phyloP scores from a whole-genome alignment of 2,329 filamentous ascomycete genomes.

The Fusarium sarcochroum region DNA sequence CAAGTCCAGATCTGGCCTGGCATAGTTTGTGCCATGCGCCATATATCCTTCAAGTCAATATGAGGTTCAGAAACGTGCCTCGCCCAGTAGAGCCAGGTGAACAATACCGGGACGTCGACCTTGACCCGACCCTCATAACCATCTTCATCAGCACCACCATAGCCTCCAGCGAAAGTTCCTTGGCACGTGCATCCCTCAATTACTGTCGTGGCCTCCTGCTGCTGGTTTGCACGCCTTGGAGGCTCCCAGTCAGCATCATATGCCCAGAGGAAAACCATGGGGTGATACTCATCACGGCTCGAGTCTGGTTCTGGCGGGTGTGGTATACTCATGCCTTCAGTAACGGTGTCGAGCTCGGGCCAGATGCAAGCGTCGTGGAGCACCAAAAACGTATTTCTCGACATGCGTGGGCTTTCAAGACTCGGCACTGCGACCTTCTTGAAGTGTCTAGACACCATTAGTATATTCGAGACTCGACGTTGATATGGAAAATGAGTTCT shows the following conservation, averaged over 20 bases:
- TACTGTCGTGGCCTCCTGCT: background rate
- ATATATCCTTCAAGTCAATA: background rate
- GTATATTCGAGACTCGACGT: background rate
- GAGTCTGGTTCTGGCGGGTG: accelerated
- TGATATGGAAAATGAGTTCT: background rate
- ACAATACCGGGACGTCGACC: background rate
- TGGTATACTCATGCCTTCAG: background rate
- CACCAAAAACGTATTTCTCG: background rate
- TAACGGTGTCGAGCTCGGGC: background rate
- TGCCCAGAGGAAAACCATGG: background rate
- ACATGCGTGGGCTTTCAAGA: background rate
- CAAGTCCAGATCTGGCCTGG: background rate
- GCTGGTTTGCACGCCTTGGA: accelerated
- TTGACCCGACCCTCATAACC: background rate
- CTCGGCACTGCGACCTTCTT: background rate
- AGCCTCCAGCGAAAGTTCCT: background rate
- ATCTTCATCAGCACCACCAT: background rate
- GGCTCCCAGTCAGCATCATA: background rate
- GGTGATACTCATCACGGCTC: background rate
- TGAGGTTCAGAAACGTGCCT: background rate
- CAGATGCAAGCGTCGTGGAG: background rate
- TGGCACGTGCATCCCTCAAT: background rate
- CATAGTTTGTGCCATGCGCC: background rate
- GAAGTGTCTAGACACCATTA: background rate
- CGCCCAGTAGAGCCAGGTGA: background rate